Evolutionary conservation across 2,329 filamentous ascomycete genomes (phyloP), one percentile per base, ranked within the genome.

Genomic region (Nemania abortiva): DNA sequence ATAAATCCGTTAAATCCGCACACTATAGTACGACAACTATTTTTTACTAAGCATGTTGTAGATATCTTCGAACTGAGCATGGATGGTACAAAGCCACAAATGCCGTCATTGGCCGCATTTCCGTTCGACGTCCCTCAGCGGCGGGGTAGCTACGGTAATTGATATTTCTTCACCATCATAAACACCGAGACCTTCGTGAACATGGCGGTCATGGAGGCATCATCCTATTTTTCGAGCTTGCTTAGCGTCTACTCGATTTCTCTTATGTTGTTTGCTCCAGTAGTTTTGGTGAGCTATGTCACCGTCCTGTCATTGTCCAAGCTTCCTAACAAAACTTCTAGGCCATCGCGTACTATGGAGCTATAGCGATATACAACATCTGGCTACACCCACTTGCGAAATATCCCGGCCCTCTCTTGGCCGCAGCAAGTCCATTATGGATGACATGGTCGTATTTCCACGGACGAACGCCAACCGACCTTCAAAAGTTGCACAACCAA

Each of bases 341-440:
- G 59, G 3, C 10, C 5, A 50, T 64, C 39, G 4, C 15, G 22
- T 68, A 68, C 22, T 68, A 60, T 22, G 65, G 37, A 1, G 47
- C 34, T 18, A 13, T 59, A 11, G 20, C 27, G 3, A 37, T 54
- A 27, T 68, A 68, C 5, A 59, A 68, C 22, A 39, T 64, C n/a
- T 68, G 65, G 65, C 31, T 64, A 24, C 65, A 68, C 34, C 65
- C 65, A 1, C 65, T 64, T 15, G 45, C 65, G 22, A 68, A 60
- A 55, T 68, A 68, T 13, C 65, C 65, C 2, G 65, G 65, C 2
- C 65, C 65, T 55, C 49, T 18, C 47, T 20, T 68, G 1, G 60
- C 59, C 15, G 39, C n/a, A 59, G 60, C 65, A 4, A 55, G 60
- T 34, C 60, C 47, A 42, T 42, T 63, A 34, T 68, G 65, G 60